phyloP scores from a whole-genome alignment of 108 stramenopile species.

The Pseudonitzschia multiseries region DNA sequence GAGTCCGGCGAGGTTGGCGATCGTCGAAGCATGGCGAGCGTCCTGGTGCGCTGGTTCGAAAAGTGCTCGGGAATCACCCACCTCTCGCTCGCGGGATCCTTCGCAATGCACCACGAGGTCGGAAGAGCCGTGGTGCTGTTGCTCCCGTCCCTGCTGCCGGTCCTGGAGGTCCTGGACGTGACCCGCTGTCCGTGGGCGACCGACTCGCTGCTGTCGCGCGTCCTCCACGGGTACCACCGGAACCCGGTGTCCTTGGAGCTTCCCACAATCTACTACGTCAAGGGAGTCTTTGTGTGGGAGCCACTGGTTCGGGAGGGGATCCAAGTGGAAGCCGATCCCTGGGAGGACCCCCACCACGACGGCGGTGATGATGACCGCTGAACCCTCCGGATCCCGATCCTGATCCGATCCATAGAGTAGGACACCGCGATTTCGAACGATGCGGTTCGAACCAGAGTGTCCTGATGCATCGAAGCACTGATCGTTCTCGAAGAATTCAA shows the following conservation, averaged over 20 bases:
- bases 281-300: neutral
- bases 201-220: neutral
- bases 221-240: neutral
- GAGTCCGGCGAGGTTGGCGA: too few relatives aligned
- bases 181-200: conserved; percentile 28
- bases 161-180: conserved; percentile 27
- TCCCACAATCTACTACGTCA: neutral
- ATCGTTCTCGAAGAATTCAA: too few relatives aligned
- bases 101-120: neutral
- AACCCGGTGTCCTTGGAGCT: neutral
- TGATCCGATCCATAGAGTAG: too few relatives aligned
- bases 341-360: neutral
- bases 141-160: conserved; percentile 18
- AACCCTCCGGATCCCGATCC: too few relatives aligned
- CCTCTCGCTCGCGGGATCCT: conserved; percentile 35
- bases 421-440: too few relatives aligned
- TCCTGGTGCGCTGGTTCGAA: conserved; percentile 14
- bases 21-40: neutral
- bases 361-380: neutral
- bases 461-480: too few relatives aligned
- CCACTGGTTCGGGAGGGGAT: neutral
- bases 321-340: neutral
- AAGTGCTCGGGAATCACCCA: conserved; percentile 26
- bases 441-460: too few relatives aligned
- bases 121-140: conserved; percentile 3